Evolutionary conservation across 2,329 filamentous ascomycete genomes (phyloP).

Genomic region (Neopestalotiopsis sp.): DNA sequence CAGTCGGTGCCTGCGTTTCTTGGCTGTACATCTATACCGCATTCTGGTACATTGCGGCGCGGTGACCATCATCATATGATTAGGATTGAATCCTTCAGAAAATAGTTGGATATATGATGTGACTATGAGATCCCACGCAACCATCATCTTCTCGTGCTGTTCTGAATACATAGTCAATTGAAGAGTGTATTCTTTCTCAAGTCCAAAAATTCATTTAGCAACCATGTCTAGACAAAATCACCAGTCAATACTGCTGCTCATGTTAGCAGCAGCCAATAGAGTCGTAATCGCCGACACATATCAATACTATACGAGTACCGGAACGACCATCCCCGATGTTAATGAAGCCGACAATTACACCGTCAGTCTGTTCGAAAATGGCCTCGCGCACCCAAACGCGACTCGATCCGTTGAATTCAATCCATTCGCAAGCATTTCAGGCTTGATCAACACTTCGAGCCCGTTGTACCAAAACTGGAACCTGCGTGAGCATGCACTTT

Average conservation of each 20-base stretch:
- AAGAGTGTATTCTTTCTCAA: background rate
- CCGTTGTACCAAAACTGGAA: background rate
- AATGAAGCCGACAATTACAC: background rate
- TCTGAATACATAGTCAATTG: background rate
- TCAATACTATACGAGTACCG: background rate
- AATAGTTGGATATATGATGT: background rate
- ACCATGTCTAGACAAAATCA: background rate
- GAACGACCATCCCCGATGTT: background rate
- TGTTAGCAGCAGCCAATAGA: background rate
- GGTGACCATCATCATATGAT: background rate
- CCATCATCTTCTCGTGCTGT: background rate
- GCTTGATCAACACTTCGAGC: background rate
- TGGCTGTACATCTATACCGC: background rate
- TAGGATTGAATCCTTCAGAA: background rate
- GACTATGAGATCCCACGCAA: background rate
- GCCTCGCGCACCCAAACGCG: background rate
- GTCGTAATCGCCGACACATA: background rate
- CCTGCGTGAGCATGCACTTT: background rate
- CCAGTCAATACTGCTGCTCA: background rate
- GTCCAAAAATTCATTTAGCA: background rate
- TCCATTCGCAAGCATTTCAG: background rate
- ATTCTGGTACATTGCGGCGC: background rate
- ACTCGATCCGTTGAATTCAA: background rate
- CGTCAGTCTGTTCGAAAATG: background rate
- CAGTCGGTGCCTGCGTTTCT: background rate